Evolutionary conservation across 805 yeast genomes (phyloP), one percentile per base, ranked within the genome.

Genomic region (Sugiyamaella floridensis): DNA sequence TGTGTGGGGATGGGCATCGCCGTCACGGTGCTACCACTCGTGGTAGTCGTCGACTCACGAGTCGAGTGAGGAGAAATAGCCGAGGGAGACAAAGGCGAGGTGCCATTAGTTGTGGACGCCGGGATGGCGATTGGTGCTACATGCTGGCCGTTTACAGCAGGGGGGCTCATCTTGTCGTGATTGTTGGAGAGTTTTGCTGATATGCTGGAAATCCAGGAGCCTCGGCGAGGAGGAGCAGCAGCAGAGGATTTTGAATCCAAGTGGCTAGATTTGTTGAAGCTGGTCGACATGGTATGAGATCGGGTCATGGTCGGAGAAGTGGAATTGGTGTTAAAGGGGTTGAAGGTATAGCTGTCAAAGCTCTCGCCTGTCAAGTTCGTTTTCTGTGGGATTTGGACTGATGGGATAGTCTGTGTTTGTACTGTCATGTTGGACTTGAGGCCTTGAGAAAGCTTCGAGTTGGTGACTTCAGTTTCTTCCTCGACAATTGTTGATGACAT

Each of bases 161-260:
- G 29, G 4, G 16, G 2, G 9, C n/a, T 29, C 43, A 37, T n/a
- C 22, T 40, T 32, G 28, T 18, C 12, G 22, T 15, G 12, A 22
- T 22, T 22, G 50, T 43, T 40, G 41, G 51, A 19, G 42, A 51
- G 42, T 37, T 51, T 51, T 10, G 52, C 37, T 12, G 16, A 12
- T 4, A 41, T 19, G 43, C 43, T 16, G 14, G 43, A 41, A 3
- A 41, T 41, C 43, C 22, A 19, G 4, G 43, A 32, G 4, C 37
- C 37, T 32, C 37, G 37, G 37, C n/a, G n/a, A 11, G 37, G n/a
- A 11, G 37, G 37, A 32, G n/a, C 37, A 32, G 37, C 37, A 14
- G 12, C 3, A 10, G n/a, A 10, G n/a, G 12, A 11, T 4, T 14
- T 10, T 32, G 37, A 32, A 8, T 32, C 37, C 4, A 32, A 14